Base-by-base conservation (phyloP, 306 rosid species). In the Acacia melanoxylon region DNA sequence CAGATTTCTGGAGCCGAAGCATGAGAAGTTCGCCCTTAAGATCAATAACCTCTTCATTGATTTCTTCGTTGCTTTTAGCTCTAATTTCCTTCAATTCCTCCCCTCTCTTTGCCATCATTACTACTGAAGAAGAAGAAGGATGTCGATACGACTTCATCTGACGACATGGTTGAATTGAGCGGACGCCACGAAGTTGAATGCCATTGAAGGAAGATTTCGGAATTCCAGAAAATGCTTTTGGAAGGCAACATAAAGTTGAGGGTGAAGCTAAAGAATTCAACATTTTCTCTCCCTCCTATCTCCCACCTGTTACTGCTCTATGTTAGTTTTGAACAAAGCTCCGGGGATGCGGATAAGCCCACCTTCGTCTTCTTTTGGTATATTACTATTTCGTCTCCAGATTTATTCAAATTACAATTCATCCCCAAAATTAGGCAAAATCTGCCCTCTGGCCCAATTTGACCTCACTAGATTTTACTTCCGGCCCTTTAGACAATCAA, bases 11-110 rank as follows among this genome's bases (percentile, higher is more conserved):
- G 66, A 95, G 94, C 13, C 92, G 90, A 81, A 93, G 99, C 99
- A 95, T 91, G 25, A 91, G 72, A 59, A 95, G 97, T 83, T 93
- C 99, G 0, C 99, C 99, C 85, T 95, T 86, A 56, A 95, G 99
- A n/a, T 90, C 94, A 22, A 91, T 63, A 24, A 95, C 94, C 83
- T 93, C 97, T 59, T 95, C 94, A 75, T 95, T 91, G 74, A 96
- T 92, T 78, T 93, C 89, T 76, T 96, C 94, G 0, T 92, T 89
- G 48, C 84, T 80, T 82, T 90, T 90, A 48, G 85, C 45, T 75
- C 98, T 83, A 62, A 93, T 92, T 78, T 91, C 95, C 87, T 93
- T 89, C 84, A 96, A 35, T 45, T 92, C 97, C 49, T 89, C 92
- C 8, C 87, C 94, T 87, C 92, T 87, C 86, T 96, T 96, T 3